Conservation (phyloP, 1,284 basidiomycete species). For the Schizopora paradoxa region DNA sequence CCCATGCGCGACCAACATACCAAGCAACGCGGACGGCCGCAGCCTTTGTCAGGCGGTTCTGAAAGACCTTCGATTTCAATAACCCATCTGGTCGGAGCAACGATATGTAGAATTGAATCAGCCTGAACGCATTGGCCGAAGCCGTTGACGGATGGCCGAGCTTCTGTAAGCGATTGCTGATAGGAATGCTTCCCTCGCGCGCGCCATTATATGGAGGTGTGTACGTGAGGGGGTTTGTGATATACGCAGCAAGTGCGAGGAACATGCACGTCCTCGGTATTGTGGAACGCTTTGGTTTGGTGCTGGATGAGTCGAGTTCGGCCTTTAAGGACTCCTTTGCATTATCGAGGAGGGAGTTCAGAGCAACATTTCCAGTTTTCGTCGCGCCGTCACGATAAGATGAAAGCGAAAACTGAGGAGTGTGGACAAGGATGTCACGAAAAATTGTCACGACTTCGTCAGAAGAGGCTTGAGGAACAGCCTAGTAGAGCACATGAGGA, state of each 20-base stretch:
- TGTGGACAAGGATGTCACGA: conserved; percentile 45
- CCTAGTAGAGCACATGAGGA: conserved; percentile 30
- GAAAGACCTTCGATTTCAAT: background rate
- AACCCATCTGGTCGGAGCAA: background rate
- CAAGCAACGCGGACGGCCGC: background rate
- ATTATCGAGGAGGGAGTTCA: conserved; percentile 40
- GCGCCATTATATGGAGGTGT: too few relatives aligned
- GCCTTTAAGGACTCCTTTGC: conserved; percentile 34
- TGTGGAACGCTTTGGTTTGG: background rate
- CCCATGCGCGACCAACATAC: background rate
- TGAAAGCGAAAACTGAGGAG: too few relatives aligned
- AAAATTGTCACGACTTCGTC: conserved; percentile 44
- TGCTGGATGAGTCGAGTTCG: conserved; percentile 23
- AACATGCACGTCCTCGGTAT: too few relatives aligned
- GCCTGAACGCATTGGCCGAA: background rate
- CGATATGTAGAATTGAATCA: background rate
- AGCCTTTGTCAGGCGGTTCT: background rate
- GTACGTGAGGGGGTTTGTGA: background rate
- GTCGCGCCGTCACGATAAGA: conserved; percentile 30
- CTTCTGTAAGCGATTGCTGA: too few relatives aligned
- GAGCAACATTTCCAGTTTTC: conserved; percentile 35
- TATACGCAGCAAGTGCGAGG: background rate
- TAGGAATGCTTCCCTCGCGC: too few relatives aligned
- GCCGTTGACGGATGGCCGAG: too few relatives aligned
- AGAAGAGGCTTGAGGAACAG: conserved; percentile 40